Percentiles rank a stretch among this genome's conserved stretches.
phyloP scores from a whole-genome alignment of 2,329 filamentous ascomycete genomes.

The Fonsecaea nubica region DNA sequence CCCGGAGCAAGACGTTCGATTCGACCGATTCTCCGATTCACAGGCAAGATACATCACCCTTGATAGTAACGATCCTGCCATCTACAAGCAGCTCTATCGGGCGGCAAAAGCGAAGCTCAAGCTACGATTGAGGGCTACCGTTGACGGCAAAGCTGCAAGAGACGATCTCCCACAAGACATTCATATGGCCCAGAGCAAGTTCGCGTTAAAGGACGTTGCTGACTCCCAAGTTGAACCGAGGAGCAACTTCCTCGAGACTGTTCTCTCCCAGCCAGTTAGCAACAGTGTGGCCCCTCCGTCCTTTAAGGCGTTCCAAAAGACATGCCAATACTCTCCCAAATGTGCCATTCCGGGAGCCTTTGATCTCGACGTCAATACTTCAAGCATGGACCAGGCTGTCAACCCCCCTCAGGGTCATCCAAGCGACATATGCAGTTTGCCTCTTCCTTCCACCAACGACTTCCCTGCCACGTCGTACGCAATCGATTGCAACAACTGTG shows the following conservation, averaged over 20 bases:
- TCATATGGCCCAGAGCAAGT: conserved; percentile 31
- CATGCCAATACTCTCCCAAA: conserved; percentile 31
- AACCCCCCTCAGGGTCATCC: conserved; percentile 11
- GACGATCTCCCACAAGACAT: conserved; percentile 26
- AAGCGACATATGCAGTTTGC: conserved; percentile 40
- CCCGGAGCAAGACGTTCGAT: conserved; percentile 65
- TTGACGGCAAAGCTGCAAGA: conserved; percentile 44
- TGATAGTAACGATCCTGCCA: conserved; percentile 75
- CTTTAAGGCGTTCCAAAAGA: conserved; percentile 34
- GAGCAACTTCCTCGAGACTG: conserved; percentile 53
- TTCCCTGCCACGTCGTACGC: conserved; percentile 65
- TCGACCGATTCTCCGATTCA: conserved; percentile 96
- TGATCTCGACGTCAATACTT: conserved; percentile 23
- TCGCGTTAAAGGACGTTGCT: conserved; percentile 14
- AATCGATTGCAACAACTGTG: conserved; percentile 94
- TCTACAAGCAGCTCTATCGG: conserved; percentile 96
- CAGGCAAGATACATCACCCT: conserved; percentile 80
- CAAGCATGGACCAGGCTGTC: conserved; percentile 18
- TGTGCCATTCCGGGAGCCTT: conserved; percentile 37
- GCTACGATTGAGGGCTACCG: conserved; percentile 80
- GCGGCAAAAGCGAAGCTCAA: conserved; percentile 98
- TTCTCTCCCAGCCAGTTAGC: conserved; percentile 42
- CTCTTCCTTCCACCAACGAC: conserved; percentile 45
- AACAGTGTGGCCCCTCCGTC: conserved; percentile 15
- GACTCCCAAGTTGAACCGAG: conserved; percentile 39